These are phyloP conservation scores for Hippophae gyantsensis DNA, from an alignment of 306 rosid genomes.

Conservation along the genomic window DNA sequence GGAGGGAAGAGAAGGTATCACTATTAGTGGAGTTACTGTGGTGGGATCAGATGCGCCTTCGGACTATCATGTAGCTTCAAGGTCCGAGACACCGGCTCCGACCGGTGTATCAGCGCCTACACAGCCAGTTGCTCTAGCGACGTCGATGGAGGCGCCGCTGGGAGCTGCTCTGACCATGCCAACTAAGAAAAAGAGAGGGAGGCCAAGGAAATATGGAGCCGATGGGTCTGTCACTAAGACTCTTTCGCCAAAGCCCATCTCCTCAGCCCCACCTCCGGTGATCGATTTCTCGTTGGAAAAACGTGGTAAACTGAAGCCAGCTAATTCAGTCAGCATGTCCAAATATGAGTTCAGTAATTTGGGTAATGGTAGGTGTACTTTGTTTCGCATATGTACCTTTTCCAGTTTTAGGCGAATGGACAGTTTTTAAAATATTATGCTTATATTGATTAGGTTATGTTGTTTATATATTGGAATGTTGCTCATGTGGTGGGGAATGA, in stretches of 20 bases:
- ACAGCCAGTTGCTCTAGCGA: constrained; percentile 4
- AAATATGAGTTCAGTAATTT: constrained; percentile 65
- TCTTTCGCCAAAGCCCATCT: constrained; percentile 88
- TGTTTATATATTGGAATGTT: background rate
- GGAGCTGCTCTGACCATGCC: constrained; percentile 24
- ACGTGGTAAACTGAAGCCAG: constrained; percentile 64
- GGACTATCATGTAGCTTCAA: constrained; percentile 82
- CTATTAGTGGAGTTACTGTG: constrained; percentile 77
- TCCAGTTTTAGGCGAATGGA: too few species aligned
- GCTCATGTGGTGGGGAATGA: constrained; percentile 6
- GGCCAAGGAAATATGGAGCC: constrained; percentile 89
- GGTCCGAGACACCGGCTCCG: constrained; percentile 47
- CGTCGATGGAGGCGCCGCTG: constrained; percentile 12
- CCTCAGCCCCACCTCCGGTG: constrained; percentile 82
- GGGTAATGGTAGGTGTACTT: constrained; percentile 37
- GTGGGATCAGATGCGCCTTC: constrained; percentile 99
- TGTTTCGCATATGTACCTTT: constrained; percentile 4
- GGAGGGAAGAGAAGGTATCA: constrained; percentile 78
- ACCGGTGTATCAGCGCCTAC: constrained; percentile 44
- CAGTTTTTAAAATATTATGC: constrained; percentile 1
- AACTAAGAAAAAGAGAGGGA: constrained; percentile 84
- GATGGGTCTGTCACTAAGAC: constrained; percentile 73
- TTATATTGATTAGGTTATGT: background rate
- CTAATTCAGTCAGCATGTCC: constrained; percentile 66
- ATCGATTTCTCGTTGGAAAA: constrained; percentile 90